These are phyloP conservation scores for Chlamydomonas sp. DNA, from an alignment of 139 green algal genomes.

Conservation along the genomic window DNA sequence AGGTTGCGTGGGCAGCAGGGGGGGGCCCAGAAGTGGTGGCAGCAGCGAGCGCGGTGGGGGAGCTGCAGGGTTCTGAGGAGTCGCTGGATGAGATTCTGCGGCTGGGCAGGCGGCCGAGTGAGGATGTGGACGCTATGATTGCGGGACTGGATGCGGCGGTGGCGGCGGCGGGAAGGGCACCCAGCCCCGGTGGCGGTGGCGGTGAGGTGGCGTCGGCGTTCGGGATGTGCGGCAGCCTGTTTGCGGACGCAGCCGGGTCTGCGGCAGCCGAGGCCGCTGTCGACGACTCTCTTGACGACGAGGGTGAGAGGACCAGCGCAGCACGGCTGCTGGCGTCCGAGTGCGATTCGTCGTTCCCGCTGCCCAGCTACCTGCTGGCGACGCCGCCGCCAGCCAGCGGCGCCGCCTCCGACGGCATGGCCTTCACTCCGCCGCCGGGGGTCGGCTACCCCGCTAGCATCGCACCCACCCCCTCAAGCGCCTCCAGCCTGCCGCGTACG, in stretches of 20 bases:
- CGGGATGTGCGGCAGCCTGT: not conserved
- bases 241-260: not conserved
- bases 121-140: not conserved
- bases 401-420: constrained; percentile 9
- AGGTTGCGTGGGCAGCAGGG: no score
- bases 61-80: not conserved
- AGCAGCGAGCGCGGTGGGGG: no score
- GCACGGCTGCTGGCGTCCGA: not conserved
- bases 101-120: not conserved
- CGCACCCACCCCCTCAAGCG: not conserved
- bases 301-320: not conserved
- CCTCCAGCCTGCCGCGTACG: constrained; percentile 6
- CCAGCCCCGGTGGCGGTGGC: not conserved
- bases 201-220: not conserved
- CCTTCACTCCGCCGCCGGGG: constrained; percentile 7
- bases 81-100: not conserved
- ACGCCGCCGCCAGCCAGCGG: not conserved
- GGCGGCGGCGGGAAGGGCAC: no score
- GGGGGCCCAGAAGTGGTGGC: no score
- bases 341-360: not conserved
- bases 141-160: not conserved
- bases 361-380: constrained; percentile 11
- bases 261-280: not conserved
- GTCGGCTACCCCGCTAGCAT: constrained; percentile 2
- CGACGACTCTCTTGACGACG: not conserved